Conservation (phyloP, 148 eudicot species). For the Rhododendron williamsianum region DNA sequence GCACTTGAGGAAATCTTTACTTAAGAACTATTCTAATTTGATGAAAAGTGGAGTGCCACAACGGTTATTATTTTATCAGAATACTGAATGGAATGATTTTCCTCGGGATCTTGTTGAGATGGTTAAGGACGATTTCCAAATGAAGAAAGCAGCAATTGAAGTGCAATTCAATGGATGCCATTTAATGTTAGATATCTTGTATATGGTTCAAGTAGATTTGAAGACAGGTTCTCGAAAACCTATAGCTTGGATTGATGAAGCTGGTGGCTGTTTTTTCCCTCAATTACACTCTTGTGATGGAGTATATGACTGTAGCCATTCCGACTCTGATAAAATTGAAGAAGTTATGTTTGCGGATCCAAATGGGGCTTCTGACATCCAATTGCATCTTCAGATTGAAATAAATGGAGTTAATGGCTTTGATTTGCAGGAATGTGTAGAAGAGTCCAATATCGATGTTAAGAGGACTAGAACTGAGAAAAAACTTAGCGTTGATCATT, state of each 20-base stretch:
- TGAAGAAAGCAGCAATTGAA: constrained; percentile 28
- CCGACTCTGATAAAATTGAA: constrained; percentile 4
- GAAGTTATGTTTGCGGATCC: constrained; percentile 6
- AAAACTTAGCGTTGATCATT: background rate
- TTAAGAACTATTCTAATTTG: constrained; percentile 25
- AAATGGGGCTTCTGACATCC: constrained; percentile 19
- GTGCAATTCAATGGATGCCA: constrained; percentile 21
- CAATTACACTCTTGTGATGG: constrained; percentile 9
- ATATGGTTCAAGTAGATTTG: constrained; percentile 33
- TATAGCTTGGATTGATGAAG: constrained; percentile 44
- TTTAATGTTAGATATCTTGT: constrained; percentile 29
- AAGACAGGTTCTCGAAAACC: constrained; percentile 27
- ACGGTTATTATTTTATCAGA: constrained; percentile 27
- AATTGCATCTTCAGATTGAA: constrained; percentile 33
- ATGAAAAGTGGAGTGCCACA: constrained; percentile 29
- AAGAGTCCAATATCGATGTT: constrained; percentile 22
- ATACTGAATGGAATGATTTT: constrained; percentile 33
- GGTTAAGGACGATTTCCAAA: constrained; percentile 21
- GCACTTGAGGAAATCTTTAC: constrained; percentile 5
- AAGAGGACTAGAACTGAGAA: constrained; percentile 18
- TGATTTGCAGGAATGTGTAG: constrained; percentile 25
- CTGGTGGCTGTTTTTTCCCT: constrained; percentile 27
- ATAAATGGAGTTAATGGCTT: constrained; percentile 21
- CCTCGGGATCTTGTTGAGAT: constrained; percentile 23
- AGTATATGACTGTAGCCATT: constrained; percentile 6